Conservation (phyloP, 2,329 filamentous ascomycete species). For the Thelonectria rubi region DNA sequence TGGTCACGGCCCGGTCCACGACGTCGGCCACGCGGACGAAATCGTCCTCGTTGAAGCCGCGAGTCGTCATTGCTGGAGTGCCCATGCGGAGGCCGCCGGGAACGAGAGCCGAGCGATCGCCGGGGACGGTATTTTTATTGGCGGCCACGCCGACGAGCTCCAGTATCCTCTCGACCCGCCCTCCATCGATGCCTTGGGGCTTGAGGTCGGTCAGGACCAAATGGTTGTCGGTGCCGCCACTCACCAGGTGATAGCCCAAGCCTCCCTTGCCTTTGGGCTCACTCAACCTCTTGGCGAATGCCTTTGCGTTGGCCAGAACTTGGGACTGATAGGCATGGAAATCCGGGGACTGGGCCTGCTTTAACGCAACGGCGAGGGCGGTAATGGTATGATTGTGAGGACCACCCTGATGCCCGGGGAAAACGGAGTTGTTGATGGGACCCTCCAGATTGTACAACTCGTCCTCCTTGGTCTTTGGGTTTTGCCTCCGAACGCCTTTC, state of each 20-base stretch:
- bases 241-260: constrained; percentile 88
- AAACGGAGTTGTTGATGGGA: constrained; percentile 95
- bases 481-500: constrained; percentile 84
- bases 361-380: constrained; percentile 90
- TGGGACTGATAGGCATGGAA: constrained; percentile 93
- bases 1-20: constrained; percentile 82
- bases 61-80: constrained; percentile 96
- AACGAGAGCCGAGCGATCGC: constrained; percentile 91
- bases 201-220: constrained; percentile 93
- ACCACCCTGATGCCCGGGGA: constrained; percentile 97
- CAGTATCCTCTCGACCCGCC: constrained; percentile 87
- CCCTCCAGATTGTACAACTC: constrained; percentile 89
- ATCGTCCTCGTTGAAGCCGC: constrained; percentile 89
- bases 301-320: constrained; percentile 90
- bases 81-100: constrained; percentile 94
- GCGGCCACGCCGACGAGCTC: constrained; percentile 95
- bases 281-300: constrained; percentile 76
- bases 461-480: constrained; percentile 86
- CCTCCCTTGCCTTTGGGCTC: constrained; percentile 77
- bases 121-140: constrained; percentile 99
- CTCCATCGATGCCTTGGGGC: constrained; percentile 85
- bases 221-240: constrained; percentile 96
- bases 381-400: constrained; percentile 99
- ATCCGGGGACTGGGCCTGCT: constrained; percentile 88
- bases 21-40: constrained; percentile 88